A percentile compares a stretch with the other conserved stretches of the same genome.
phyloP scores from a whole-genome alignment of 352 stramenopile genomes.

The Aphanomyces stellatus region DNA sequence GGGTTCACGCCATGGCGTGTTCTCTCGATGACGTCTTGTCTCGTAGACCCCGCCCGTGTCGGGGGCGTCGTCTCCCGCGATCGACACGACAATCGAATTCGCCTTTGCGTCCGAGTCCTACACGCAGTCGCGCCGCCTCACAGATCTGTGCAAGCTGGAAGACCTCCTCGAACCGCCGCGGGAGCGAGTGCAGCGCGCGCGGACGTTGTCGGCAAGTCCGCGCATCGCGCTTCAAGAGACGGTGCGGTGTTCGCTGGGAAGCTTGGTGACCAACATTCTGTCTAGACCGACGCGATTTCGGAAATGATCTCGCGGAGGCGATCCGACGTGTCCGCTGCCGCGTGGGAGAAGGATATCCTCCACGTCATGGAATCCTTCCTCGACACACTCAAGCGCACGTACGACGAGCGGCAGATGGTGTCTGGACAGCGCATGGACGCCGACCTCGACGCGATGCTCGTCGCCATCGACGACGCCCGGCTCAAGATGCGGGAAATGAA shows the following conservation, averaged over 20 bases:
- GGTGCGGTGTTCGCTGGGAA: no score
- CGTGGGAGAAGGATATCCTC: background rate
- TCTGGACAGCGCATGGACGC: background rate
- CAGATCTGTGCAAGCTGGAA: background rate
- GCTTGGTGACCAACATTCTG: no score
- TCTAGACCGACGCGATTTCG: background rate
- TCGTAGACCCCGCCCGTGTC: background rate
- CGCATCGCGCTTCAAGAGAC: background rate
- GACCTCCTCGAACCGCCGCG: background rate
- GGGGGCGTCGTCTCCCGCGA: background rate
- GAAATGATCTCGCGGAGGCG: background rate
- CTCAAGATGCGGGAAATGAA: background rate
- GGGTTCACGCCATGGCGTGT: no score
- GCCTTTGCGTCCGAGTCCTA: background rate
- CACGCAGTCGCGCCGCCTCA: background rate
- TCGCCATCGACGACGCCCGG: background rate
- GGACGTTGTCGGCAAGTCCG: background rate
- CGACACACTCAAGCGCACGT: background rate
- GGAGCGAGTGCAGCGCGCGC: no score
- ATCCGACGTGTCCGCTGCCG: background rate
- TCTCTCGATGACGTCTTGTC: no score
- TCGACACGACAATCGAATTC: background rate
- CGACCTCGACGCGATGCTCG: background rate
- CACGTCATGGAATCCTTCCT: background rate
- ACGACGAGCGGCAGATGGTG: constrained; percentile 8